phyloP scores from a whole-genome alignment of 495 filamentous ascomycete species.

The Daldinia bambusicola region DNA sequence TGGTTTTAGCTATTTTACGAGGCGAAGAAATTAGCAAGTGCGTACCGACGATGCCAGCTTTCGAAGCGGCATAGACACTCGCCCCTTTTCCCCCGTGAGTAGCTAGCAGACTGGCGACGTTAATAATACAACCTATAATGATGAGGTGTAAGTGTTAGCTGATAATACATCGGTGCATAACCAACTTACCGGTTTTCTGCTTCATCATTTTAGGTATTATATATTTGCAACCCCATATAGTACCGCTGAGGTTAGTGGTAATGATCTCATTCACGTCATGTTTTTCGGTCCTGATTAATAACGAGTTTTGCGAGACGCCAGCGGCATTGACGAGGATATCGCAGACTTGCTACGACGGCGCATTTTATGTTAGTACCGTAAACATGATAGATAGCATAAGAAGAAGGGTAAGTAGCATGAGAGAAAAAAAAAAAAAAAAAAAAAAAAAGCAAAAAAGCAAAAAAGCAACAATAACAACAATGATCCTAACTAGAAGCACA shows the following conservation, averaged over 20 bases:
- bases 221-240: constrained; percentile 70
- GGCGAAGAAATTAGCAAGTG: constrained; percentile 9
- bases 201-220: constrained; percentile 65
- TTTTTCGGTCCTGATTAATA: constrained; percentile 61
- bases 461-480: too few relatives aligned
- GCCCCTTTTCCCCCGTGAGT: constrained; percentile 70
- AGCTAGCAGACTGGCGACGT: constrained; percentile 78
- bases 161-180: neutral
- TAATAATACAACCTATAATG: constrained; percentile 74
- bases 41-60: constrained; percentile 78
- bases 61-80: constrained; percentile 79
- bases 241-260: constrained; percentile 75
- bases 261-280: constrained; percentile 62
- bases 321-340: constrained; percentile 83
- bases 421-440: too few relatives aligned
- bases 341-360: constrained; percentile 6
- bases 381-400: neutral
- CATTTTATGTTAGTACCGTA: neutral
- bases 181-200: constrained; percentile 45
- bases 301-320: constrained; percentile 69
- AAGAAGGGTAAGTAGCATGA: too few relatives aligned
- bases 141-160: constrained; percentile 5
- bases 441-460: too few relatives aligned
- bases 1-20: constrained; percentile 26
- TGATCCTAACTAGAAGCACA: neutral